A percentile compares a stretch with the other conserved stretches of the same genome.
These are phyloP conservation scores for Schizothecium vesticola DNA, from an alignment of 495 filamentous ascomycete genomes.

Conservation along the genomic window DNA sequence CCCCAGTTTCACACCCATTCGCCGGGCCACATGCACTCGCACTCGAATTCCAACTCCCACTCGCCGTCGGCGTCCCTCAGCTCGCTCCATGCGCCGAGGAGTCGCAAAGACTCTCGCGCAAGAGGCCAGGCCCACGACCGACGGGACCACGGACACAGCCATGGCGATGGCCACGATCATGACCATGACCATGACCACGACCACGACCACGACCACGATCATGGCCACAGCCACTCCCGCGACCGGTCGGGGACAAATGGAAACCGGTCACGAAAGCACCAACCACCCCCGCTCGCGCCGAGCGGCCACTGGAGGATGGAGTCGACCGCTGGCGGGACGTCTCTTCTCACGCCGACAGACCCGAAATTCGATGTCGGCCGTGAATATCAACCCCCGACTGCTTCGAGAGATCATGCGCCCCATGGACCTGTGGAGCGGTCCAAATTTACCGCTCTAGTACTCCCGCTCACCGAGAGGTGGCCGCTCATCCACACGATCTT, in stretches of 20 bases:
- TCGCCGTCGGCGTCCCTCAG: slow-evolving; percentile 28
- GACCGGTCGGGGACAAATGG: slow-evolving; percentile 31
- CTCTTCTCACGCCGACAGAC: slow-evolving; percentile 25
- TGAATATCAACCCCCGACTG: slow-evolving; percentile 24
- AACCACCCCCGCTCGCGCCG: slow-evolving; percentile 27
- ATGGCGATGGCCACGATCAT: slow-evolving; percentile 35
- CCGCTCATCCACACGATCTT: slow-evolving; percentile 80
- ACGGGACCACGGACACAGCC: slow-evolving; percentile 20
- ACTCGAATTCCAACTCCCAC: slow-evolving; percentile 37
- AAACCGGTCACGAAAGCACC: slow-evolving; percentile 25
- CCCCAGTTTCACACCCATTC: slow-evolving; percentile 38
- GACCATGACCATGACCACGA: slow-evolving; percentile 31
- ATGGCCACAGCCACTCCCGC: slow-evolving; percentile 33
- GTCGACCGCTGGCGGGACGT: slow-evolving; percentile 28
- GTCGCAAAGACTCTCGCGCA: slow-evolving; percentile 18
- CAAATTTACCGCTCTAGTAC: slow-evolving; percentile 57
- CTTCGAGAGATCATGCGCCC: slow-evolving; percentile 16
- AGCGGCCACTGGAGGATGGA: slow-evolving; percentile 27
- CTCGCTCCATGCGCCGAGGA: slow-evolving; percentile 20
- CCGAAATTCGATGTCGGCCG: slow-evolving; percentile 22
- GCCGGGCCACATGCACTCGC: slow-evolving; percentile 23
- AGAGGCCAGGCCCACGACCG: slow-evolving; percentile 24
- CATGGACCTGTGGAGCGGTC: slow-evolving; percentile 42
- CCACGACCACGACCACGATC: slow-evolving; percentile 30
- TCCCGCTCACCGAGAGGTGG: slow-evolving; percentile 59